Evolutionary conservation across 2,329 filamentous ascomycete genomes (phyloP), one percentile per base, ranked within the genome.

Genomic region (Xylariaceae sp.): DNA sequence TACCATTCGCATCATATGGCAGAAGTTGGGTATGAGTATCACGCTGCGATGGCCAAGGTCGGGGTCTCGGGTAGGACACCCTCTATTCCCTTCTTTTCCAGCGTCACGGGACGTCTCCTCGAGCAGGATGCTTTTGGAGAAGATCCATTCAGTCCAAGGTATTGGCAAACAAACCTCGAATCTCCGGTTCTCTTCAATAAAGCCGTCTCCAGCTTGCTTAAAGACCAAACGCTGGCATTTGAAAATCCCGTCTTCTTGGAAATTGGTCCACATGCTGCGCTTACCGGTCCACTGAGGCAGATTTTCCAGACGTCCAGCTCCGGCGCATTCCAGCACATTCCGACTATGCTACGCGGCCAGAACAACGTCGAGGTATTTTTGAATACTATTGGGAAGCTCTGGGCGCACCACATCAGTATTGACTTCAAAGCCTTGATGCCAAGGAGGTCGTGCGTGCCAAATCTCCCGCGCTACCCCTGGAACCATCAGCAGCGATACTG

Each of bases 401-500:
- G 30, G 36, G 7, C 5, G 3, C 13, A 16, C 7, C 13, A 47
- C n/a, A 2, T 47, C 9, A 18, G 2, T 3, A 26, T 54, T 5
- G 7, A 51, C 15, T 37, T 54, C 8, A 8, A 15, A 10, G 18
- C 37, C 1, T 19, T 51, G 9, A n/a, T 47, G 1, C 26, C 19
- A 0, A 15, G 13, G 5, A 29, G 43, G 1, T 5, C 8, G 15
- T 29, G 7, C 29, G 46, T 65, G 19, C 42, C 59, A 2, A 58
- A 58, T 30, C 53, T 65, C 2, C 64, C 64, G 10, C 32, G 34
- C 0, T 66, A 66, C 22, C 59, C 64, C 5, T 66, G 62, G 62
- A 47, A 62, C 29, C 57, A 63, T 19, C 40, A 53, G 16, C 34
- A 47, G 0, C 1, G 10, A 0, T 60, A 67, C 40, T 64, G 60